phyloP scores from a whole-genome alignment of 2,329 filamentous ascomycete species.

The Neofusicoccum ribis region DNA sequence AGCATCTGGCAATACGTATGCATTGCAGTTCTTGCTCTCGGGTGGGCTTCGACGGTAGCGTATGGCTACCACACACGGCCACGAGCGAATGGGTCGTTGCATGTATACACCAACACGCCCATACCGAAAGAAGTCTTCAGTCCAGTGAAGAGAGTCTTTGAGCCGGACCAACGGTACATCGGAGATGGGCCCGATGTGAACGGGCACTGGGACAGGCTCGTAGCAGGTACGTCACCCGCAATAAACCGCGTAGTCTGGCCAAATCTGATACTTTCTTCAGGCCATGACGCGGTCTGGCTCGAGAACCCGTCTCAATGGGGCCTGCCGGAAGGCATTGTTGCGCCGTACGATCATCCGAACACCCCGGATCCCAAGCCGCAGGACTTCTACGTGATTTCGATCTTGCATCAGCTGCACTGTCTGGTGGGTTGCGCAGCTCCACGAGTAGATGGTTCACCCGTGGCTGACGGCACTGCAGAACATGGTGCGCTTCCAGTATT shows the following conservation, averaged over 20 bases:
- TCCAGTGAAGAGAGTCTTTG: background rate
- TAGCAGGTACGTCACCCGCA: background rate
- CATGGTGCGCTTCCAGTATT: slow-evolving; percentile 5
- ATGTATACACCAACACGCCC: background rate
- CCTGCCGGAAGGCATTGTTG: background rate
- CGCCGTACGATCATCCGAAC: background rate
- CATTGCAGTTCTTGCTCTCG: background rate
- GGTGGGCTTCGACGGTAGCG: background rate
- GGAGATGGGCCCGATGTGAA: background rate
- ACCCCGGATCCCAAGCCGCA: background rate
- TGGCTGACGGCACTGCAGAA: background rate
- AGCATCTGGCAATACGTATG: background rate
- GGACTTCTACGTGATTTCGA: slow-evolving; percentile 2
- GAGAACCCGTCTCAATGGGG: background rate
- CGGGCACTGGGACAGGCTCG: background rate
- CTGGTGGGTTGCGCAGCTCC: background rate
- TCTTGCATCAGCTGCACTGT: slow-evolving; percentile 1
- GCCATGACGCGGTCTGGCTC: background rate
- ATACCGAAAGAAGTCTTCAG: background rate
- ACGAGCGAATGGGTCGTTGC: background rate
- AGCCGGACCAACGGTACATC: background rate
- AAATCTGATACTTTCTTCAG: background rate
- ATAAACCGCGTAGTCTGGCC: background rate
- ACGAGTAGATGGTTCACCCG: background rate
- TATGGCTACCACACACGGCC: background rate